Base-by-base conservation (phyloP, 805 yeast genomes). In the Tetrapisispora namnaoensis region DNA sequence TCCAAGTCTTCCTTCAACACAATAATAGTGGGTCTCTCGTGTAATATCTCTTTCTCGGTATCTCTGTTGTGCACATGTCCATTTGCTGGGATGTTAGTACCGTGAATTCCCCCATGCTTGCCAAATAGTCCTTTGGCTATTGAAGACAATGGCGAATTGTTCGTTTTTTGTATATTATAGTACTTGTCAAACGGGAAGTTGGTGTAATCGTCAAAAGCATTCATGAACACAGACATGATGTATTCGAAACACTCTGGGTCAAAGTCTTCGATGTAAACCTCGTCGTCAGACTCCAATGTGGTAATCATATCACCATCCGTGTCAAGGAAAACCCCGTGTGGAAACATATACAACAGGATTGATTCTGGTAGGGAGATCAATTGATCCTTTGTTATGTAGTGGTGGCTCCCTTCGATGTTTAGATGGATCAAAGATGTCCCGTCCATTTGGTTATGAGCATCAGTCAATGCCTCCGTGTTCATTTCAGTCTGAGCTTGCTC, bases 1-100 rank as follows among this genome's bases (percentile, higher is more conserved):
- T 91, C 98, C 55, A 91, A 74, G 65, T 91, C 98, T 63, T 91
- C 98, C 51, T 96, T 73, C 48, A 91, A 72, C 5, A 89, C 95
- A 47, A 91, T 86, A 37, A 91, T 80, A 1, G 95, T 82, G 0
- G 97, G 98, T 55, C 86, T 83, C 50, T 79, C 79, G 51, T 77
- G 79, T 51, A 89, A 70, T 2, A 88, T 79, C 39, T 78, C 79
- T 1, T 82, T 75, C 49, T 79, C 82, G 42, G 13, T 53, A 20
- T 24, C 41, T 44, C 5, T 53, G 37, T 21, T 48, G 32, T 9
- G 54, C 32, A 37, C 1, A n/a, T 8, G 9, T 30, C 48, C 43
- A 7, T 53, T 51, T n/a, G 54, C 5, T 5, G n/a, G 4, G 4
- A 54, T 21, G 18, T 7, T 18, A 5, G 8, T 22, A 27, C 16